These are phyloP conservation scores for Exophiala alcalophila DNA, from an alignment of 2,329 filamentous ascomycete genomes.

Conservation along the genomic window DNA sequence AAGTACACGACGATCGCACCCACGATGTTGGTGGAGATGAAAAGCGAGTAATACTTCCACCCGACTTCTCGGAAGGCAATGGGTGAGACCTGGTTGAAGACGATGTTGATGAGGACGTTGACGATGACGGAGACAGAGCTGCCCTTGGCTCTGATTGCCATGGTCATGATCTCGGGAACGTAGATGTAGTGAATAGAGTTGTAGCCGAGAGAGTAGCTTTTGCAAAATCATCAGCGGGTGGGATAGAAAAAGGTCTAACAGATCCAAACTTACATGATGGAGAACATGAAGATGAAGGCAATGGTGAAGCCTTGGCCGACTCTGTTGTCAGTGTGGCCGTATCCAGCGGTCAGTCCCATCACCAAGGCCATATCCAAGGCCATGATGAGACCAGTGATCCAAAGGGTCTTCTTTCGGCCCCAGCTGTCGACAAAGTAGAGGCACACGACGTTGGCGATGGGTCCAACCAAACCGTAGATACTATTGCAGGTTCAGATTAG, in stretches of 20 bases:
- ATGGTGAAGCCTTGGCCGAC: constrained; percentile 7
- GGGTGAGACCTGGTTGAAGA: constrained; percentile 33
- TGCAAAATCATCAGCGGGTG: neutral
- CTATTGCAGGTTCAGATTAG: too few species aligned
- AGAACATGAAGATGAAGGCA: constrained; percentile 9
- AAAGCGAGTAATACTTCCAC: constrained; percentile 32
- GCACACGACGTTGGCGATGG: constrained; percentile 5
- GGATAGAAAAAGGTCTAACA: neutral
- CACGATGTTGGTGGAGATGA: constrained; percentile 15
- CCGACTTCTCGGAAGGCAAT: constrained; percentile 35
- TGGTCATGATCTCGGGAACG: constrained; percentile 64
- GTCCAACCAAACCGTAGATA: constrained; percentile 6
- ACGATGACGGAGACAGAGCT: constrained; percentile 58
- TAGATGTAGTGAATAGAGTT: constrained; percentile 44
- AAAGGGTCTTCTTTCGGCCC: constrained; percentile 2
- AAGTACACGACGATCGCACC: constrained; percentile 29
- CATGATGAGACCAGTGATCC: neutral
- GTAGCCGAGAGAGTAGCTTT: neutral
- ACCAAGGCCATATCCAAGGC: constrained; percentile 4
- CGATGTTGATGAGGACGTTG: constrained; percentile 51
- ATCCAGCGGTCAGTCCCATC: constrained; percentile 2
- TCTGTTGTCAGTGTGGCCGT: constrained; percentile 2
- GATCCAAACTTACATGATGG: constrained; percentile 2
- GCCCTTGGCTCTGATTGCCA: constrained; percentile 61
- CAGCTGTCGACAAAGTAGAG: constrained; percentile 5